A percentile compares a stretch with the other conserved stretches of the same genome.
phyloP scores from a whole-genome alignment of 169 alveolate genomes.

The Fabrea salina region DNA sequence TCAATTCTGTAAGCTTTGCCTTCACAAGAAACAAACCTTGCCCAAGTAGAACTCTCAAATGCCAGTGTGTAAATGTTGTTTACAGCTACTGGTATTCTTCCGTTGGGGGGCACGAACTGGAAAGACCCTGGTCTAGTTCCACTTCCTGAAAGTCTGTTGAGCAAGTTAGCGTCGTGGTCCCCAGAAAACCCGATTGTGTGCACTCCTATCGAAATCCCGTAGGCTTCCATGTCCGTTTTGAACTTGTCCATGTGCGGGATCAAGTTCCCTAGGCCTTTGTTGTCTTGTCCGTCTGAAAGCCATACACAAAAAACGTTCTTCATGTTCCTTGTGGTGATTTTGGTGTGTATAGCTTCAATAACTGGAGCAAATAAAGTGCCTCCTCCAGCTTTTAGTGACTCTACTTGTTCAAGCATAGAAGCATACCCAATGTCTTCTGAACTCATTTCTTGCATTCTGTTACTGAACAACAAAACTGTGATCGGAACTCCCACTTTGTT shows the following conservation, averaged over 20 bases:
- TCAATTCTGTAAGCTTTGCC: neutral
- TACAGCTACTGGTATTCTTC: slow-evolving; percentile 34
- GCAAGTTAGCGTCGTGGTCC: slow-evolving; percentile 24
- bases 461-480: slow-evolving; percentile 9
- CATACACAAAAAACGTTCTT: slow-evolving; percentile 28
- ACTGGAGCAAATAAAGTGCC: slow-evolving; percentile 35
- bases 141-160: slow-evolving; percentile 8
- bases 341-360: slow-evolving; percentile 5
- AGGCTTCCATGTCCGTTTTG: slow-evolving; percentile 9
- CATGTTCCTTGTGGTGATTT: neutral
- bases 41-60: slow-evolving; percentile 15
- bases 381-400: slow-evolving; percentile 17
- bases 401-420: slow-evolving; percentile 3
- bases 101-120: slow-evolving; percentile 30
- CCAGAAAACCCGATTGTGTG: slow-evolving; percentile 30
- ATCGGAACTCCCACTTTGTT: slow-evolving; percentile 13
- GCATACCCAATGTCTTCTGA: slow-evolving; percentile 14
- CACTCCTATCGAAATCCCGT: slow-evolving; percentile 26
- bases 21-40: neutral
- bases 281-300: slow-evolving; percentile 35
- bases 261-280: slow-evolving; percentile 19
- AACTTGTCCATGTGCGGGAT: slow-evolving; percentile 4
- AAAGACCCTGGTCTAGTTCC: slow-evolving; percentile 33
- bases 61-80: slow-evolving; percentile 26
- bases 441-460: neutral